Evolutionary conservation across 208 protist species (phyloP).

Genomic region (Crithidia bombi): DNA sequence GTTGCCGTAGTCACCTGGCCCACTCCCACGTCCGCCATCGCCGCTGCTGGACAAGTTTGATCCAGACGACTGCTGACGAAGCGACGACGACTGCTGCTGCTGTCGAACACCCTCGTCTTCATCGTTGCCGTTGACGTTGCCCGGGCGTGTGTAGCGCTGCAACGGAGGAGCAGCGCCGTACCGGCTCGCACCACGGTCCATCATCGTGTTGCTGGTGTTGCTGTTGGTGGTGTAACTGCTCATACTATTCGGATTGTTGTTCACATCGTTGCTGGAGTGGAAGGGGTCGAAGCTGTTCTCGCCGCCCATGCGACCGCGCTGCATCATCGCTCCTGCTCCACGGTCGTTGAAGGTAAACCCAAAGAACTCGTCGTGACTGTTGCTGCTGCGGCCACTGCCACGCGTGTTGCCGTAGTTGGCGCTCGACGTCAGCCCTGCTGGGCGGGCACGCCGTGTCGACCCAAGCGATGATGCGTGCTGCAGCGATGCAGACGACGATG

Average conservation of each 20-base stretch:
- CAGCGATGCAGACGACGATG: background rate
- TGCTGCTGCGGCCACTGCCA: background rate
- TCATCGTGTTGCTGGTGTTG: background rate
- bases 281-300: constrained; percentile 26
- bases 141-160: background rate
- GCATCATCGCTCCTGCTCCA: background rate
- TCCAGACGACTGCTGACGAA: background rate
- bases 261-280: constrained; percentile 2
- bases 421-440: too few species aligned
- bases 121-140: background rate
- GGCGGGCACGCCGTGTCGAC: background rate
- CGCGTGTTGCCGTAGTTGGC: too few species aligned
- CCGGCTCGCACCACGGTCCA: background rate
- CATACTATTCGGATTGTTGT: too few species aligned
- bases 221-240: background rate
- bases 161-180: background rate
- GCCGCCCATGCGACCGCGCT: background rate
- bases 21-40: background rate
- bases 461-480: background rate
- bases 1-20: background rate
- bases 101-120: background rate
- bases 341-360: constrained; percentile 30
- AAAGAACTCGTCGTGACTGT: constrained; percentile 14
- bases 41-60: background rate
- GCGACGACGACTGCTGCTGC: background rate